A percentile compares a stretch with the other conserved stretches of the same genome.
These are phyloP conservation scores for Chlamydomonas applanata DNA, from an alignment of 139 green algal genomes.

Conservation along the genomic window DNA sequence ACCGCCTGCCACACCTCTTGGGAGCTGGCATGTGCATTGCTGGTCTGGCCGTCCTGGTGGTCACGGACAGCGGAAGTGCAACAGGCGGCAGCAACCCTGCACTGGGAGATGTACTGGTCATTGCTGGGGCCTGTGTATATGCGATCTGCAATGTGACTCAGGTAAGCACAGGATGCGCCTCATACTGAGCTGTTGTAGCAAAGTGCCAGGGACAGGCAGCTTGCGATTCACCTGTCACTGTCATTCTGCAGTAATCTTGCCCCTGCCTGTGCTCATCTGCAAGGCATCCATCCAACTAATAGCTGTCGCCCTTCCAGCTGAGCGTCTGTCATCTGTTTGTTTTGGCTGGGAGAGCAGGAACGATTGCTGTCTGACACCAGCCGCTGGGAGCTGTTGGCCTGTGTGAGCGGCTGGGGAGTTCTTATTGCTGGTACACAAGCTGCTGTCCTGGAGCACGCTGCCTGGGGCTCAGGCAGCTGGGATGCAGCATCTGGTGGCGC, in stretches of 20 bases:
- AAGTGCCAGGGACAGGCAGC: neutral
- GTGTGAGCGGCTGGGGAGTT: constrained; percentile 52
- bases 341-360: too few relatives aligned
- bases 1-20: constrained; percentile 47
- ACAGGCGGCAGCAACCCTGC: constrained; percentile 38
- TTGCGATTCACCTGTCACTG: too few relatives aligned
- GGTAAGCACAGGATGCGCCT: too few relatives aligned
- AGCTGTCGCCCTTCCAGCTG: too few relatives aligned
- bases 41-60: constrained; percentile 64
- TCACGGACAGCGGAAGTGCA: constrained; percentile 36
- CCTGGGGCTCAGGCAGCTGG: constrained; percentile 12
- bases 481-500: constrained; percentile 12
- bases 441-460: constrained; percentile 29
- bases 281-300: too few relatives aligned
- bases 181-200: neutral
- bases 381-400: constrained; percentile 45
- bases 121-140: constrained; percentile 69
- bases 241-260: too few relatives aligned
- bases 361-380: constrained; percentile 38
- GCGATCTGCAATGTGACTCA: constrained; percentile 67
- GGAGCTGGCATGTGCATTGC: constrained; percentile 63
- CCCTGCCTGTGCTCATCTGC: too few relatives aligned
- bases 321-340: too few relatives aligned
- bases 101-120: constrained; percentile 68
- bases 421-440: constrained; percentile 39